Percentiles rank a stretch among this genome's conserved stretches.
phyloP scores from a whole-genome alignment of 495 filamentous ascomycete genomes.

The Aspergillus heteromorphus region DNA sequence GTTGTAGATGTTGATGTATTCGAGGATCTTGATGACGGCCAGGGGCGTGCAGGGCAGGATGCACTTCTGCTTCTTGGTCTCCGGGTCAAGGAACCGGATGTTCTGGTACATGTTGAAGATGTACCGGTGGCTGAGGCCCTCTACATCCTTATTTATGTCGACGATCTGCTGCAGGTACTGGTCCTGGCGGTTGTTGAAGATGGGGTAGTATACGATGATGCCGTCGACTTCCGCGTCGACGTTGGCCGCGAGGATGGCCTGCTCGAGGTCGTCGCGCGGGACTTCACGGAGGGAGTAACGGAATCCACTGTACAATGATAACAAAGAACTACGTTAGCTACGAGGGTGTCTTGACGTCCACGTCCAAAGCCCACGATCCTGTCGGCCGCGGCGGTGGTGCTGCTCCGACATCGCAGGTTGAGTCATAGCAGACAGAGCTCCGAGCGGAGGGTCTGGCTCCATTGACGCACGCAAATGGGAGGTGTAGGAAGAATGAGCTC shows the following conservation, averaged over 20 bases:
- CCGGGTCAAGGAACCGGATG: conserved; percentile 81
- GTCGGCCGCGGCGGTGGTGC: neutral
- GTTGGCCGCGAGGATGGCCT: conserved; percentile 78
- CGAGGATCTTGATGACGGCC: conserved; percentile 92
- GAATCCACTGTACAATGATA: conserved; percentile 62
- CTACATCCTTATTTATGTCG: conserved; percentile 83
- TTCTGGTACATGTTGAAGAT: conserved; percentile 99
- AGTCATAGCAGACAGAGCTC: neutral
- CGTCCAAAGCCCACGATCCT: neutral
- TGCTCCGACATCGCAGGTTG: conserved; percentile 11
- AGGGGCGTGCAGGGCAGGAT: conserved; percentile 94
- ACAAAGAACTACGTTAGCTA: conserved; percentile 21
- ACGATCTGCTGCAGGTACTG: conserved; percentile 95
- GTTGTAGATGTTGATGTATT: conserved; percentile 94
- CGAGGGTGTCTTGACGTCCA: conserved; percentile 6
- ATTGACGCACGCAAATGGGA: conserved; percentile 14
- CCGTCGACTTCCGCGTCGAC: conserved; percentile 71
- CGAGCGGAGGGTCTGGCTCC: neutral
- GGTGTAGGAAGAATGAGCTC: conserved; percentile 37
- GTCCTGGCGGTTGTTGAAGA: conserved; percentile 85
- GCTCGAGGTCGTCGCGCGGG: conserved; percentile 81
- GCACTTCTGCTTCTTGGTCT: conserved; percentile 71
- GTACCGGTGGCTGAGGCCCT: conserved; percentile 88
- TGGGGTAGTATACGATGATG: conserved; percentile 97
- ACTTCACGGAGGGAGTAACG: conserved; percentile 76